Percentiles rank a stretch among this genome's conserved stretches.
Evolutionary conservation across 495 filamentous ascomycete species (phyloP).

Genomic region (Aspergillus ellipticus): DNA sequence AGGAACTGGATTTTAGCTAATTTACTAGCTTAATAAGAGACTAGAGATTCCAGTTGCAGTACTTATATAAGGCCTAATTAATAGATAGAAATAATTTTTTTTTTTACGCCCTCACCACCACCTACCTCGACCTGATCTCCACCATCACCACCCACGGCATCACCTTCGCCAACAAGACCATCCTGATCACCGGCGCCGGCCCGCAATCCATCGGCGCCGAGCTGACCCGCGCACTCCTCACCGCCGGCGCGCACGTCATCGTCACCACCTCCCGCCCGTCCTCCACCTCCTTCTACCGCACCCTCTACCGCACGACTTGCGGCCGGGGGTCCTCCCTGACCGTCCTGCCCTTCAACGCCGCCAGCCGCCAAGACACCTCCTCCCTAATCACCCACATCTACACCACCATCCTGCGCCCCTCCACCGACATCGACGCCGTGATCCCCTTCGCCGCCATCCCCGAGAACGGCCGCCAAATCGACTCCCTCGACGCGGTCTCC

Average conservation of each 20-base stretch:
- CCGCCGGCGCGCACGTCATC: slow-evolving; percentile 23
- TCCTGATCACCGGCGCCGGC: slow-evolving; percentile 26
- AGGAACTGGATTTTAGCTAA: no score
- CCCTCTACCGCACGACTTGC: slow-evolving; percentile 14
- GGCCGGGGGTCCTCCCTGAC: slow-evolving; percentile 18
- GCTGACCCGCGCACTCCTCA: slow-evolving; percentile 14
- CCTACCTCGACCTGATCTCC: neutral
- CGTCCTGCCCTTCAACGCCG: slow-evolving; percentile 30
- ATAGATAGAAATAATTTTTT: no score
- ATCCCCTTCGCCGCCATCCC: slow-evolving; percentile 94
- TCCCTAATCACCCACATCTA: slow-evolving; percentile 90
- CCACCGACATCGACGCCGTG: slow-evolving; percentile 95
- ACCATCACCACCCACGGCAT: neutral
- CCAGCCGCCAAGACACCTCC: slow-evolving; percentile 24
- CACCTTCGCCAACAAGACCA: slow-evolving; percentile 9
- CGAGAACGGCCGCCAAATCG: slow-evolving; percentile 93
- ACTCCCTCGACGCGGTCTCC: slow-evolving; percentile 89
- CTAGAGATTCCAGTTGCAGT: no score
- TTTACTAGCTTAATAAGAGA: no score
- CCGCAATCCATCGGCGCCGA: slow-evolving; percentile 19
- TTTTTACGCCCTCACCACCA: neutral
- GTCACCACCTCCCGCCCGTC: slow-evolving; percentile 25
- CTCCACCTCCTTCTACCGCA: slow-evolving; percentile 7
- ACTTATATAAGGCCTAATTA: no score
- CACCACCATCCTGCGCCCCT: slow-evolving; percentile 85